Conservation (phyloP, 768 basidiomycete genomes). For the Russula dissimulans region DNA sequence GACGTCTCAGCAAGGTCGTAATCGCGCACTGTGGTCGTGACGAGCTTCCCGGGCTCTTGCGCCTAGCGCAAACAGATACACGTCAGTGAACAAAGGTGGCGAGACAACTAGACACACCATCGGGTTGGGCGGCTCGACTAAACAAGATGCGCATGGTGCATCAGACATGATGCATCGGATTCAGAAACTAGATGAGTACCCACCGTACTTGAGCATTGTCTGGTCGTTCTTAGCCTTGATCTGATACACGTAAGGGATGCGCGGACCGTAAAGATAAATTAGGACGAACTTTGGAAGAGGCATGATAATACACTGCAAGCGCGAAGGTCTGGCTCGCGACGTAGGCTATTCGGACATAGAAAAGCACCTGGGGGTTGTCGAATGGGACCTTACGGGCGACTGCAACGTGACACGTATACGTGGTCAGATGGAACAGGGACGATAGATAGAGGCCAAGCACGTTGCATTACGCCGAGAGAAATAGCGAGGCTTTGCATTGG, state of each 20-base stretch:
- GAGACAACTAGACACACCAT: slow-evolving; percentile 43
- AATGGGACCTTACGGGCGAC: slow-evolving; percentile 90
- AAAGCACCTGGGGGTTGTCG: slow-evolving; percentile 74
- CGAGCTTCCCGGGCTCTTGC: slow-evolving; percentile 59
- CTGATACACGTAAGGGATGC: slow-evolving; percentile 31
- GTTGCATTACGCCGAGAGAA: slow-evolving; percentile 90
- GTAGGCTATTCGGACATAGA: slow-evolving; percentile 80
- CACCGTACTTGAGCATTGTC: slow-evolving; percentile 92
- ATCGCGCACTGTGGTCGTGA: slow-evolving; percentile 88
- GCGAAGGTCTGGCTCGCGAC: slow-evolving; percentile 62
- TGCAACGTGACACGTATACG: slow-evolving; percentile 26
- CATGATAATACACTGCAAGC: slow-evolving; percentile 71
- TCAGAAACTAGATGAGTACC: slow-evolving; percentile 23
- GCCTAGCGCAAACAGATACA: slow-evolving; percentile 30
- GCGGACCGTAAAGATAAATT: not conserved
- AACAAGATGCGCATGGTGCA: not conserved
- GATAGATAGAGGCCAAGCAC: slow-evolving; percentile 30
- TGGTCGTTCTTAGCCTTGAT: slow-evolving; percentile 94
- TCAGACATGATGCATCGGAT: not conserved
- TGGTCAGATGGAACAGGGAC: not conserved
- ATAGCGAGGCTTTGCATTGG: slow-evolving; percentile 57
- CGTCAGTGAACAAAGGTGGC: not conserved
- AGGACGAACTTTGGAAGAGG: slow-evolving; percentile 55
- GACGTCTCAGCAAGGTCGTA: slow-evolving; percentile 87
- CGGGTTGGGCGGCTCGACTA: slow-evolving; percentile 67